Evolutionary conservation across 2,329 filamentous ascomycete species (phyloP), one percentile per base, ranked within the genome.

Genomic region (Beauveria scarabaeidicola): DNA sequence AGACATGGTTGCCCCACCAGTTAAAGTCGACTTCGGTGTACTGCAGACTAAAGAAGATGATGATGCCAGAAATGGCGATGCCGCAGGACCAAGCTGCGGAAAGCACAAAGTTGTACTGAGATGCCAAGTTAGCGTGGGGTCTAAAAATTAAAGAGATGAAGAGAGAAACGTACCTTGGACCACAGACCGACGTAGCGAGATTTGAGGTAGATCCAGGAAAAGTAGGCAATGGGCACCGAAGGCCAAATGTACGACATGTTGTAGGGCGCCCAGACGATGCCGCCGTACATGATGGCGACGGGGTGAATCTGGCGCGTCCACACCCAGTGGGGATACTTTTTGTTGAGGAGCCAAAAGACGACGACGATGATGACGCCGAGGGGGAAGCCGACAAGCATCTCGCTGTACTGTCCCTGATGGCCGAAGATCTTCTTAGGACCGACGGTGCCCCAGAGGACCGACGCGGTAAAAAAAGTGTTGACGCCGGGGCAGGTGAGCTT

Each of bases 391-490:
- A 78, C 64, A 32, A 82, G 67, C 0, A 78, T 74, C 52, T 74
- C 69, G 3, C 73, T 76, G 68, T 83, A 83, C 59, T 76, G 74
- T 8, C 78, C 77, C 10, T 74, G 68, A 21, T 70, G 69, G 3
- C 80, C 79, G 62, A 79, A 83, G 32, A 82, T 74, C 66, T 77
- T 78, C 61, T 70, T 70, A 0, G 79, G 78, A 0, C 80, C 79
- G 41, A 83, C 76, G 1, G 78, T 80, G 25, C 80, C 81, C 79
- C 80, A 83, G 4, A 83, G 71, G 0, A 83, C 75, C 0, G 79
- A 77, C 1, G 81, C 79, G 0, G 80, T 83, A 68, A 82, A 84
- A 68, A 82, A 82, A 4, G 78, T 80, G 66, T 80, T 81, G 64
- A 80, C 75, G 15, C 75, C 75, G 13, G 78, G 79, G 65, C 81